phyloP scores from a whole-genome alignment of 352 stramenopile genomes.

The Pythium rishiriense region DNA sequence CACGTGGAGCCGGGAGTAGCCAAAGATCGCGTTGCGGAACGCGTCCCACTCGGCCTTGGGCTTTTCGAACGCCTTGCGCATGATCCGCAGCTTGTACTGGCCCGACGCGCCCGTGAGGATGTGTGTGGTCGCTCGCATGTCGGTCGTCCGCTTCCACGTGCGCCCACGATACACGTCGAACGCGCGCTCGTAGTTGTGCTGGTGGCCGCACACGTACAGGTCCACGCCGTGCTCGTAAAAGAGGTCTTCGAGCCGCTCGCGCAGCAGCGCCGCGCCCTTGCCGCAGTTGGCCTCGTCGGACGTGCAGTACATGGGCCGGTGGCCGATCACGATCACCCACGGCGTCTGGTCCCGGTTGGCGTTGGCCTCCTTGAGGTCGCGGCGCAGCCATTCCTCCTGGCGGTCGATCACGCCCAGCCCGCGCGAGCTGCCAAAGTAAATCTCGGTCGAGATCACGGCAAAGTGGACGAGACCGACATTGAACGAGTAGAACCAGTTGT shows the following conservation, averaged over 20 bases:
- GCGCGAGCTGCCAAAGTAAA: slow-evolving; percentile 82
- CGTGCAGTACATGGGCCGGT: slow-evolving; percentile 89
- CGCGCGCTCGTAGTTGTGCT: slow-evolving; percentile 91
- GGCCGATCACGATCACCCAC: slow-evolving; percentile 85
- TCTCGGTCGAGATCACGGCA: slow-evolving; percentile 83
- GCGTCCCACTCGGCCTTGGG: slow-evolving; percentile 65
- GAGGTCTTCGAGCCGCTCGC: slow-evolving; percentile 69
- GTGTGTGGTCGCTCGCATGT: slow-evolving; percentile 87
- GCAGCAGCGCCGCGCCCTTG: slow-evolving; percentile 58
- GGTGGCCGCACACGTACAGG: slow-evolving; percentile 87
- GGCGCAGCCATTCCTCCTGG: slow-evolving; percentile 67
- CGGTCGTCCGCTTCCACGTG: slow-evolving; percentile 66
- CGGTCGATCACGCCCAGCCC: slow-evolving; percentile 48
- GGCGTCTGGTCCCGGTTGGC: slow-evolving; percentile 60
- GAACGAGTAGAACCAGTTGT: slow-evolving; percentile 91
- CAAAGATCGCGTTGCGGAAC: slow-evolving; percentile 88
- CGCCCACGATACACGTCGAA: slow-evolving; percentile 76
- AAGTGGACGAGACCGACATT: slow-evolving; percentile 89
- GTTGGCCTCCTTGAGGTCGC: slow-evolving; percentile 65
- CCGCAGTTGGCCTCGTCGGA: slow-evolving; percentile 75
- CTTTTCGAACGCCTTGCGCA: slow-evolving; percentile 79
- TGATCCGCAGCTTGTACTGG: slow-evolving; percentile 75
- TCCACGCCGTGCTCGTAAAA: slow-evolving; percentile 84
- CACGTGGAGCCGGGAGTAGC: slow-evolving; percentile 83
- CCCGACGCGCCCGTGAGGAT: slow-evolving; percentile 89